Evolutionary conservation across 441 rosid genomes (phyloP).

Genomic region (Pelargonium cotyledonis): DNA sequence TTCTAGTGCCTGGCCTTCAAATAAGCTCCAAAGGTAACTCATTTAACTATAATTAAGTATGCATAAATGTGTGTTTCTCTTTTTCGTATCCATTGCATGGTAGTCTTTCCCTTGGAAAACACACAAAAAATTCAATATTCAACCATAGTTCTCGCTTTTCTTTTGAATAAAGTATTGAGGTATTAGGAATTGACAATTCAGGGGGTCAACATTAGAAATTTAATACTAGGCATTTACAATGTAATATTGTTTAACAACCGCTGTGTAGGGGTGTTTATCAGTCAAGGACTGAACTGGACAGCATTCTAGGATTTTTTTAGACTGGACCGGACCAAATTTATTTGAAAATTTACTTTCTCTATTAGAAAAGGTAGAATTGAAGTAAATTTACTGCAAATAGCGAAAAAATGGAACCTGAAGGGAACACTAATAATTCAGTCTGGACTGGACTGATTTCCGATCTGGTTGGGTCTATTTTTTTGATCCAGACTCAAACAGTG

Average conservation of each 20-base stretch:
- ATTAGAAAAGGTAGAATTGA: too few relatives aligned
- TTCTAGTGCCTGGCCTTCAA: conserved; percentile 31
- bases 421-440: too few relatives aligned
- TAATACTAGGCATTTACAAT: neutral
- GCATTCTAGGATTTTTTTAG: too few relatives aligned
- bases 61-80: neutral
- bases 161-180: neutral
- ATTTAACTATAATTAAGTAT: neutral
- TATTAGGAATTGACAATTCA: neutral
- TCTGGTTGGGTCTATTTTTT: neutral
- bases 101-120: neutral
- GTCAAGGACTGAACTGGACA: too few relatives aligned
- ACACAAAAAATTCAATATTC: neutral
- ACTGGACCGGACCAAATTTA: too few relatives aligned
- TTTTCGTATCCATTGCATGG: neutral
- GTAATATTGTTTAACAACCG: neutral
- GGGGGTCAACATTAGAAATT: neutral
- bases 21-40: conserved; percentile 27
- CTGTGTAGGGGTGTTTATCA: neutral
- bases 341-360: too few relatives aligned
- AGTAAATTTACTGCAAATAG: too few relatives aligned
- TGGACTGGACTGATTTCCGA: too few relatives aligned
- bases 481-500: conserved; percentile 7
- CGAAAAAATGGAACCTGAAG: too few relatives aligned
- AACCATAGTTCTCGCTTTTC: neutral